Evolutionary conservation across 2,329 filamentous ascomycete genomes (phyloP).

Genomic region (Rhexocercosporidium sp.): DNA sequence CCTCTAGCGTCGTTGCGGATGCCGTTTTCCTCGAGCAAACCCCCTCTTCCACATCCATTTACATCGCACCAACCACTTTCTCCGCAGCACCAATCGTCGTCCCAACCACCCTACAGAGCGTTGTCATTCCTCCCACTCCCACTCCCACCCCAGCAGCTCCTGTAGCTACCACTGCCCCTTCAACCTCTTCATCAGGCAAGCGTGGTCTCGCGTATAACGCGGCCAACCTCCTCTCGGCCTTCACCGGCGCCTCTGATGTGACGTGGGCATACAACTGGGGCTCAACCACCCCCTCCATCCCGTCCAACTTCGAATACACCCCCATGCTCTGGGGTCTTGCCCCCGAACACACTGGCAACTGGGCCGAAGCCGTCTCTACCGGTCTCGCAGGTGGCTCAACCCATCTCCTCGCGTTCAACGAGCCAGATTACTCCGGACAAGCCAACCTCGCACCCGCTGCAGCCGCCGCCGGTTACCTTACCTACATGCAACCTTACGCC

Average conservation of each 20-base stretch:
- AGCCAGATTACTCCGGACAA: conserved; percentile 68
- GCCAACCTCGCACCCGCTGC: conserved; percentile 50
- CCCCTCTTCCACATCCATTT: conserved; percentile 1
- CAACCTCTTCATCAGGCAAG: conserved; percentile 44
- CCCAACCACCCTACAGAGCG: conserved; percentile 8
- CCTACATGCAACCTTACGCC: conserved; percentile 52
- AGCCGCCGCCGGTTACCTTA: conserved; percentile 47
- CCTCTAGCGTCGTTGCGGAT: neutral
- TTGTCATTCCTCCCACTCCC: conserved; percentile 6
- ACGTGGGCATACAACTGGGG: conserved; percentile 76
- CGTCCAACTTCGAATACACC: conserved; percentile 59
- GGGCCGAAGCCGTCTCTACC: conserved; percentile 54
- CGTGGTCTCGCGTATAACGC: conserved; percentile 74
- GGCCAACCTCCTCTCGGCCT: conserved; percentile 55
- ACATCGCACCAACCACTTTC: conserved; percentile 13
- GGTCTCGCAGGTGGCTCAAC: conserved; percentile 60
- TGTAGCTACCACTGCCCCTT: conserved; percentile 8
- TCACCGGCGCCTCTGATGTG: conserved; percentile 51
- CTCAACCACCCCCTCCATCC: conserved; percentile 45
- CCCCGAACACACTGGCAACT: conserved; percentile 52
- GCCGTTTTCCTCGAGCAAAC: conserved; percentile 11
- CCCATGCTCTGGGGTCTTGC: conserved; percentile 69
- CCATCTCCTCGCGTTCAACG: conserved; percentile 72
- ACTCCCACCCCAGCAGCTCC: conserved; percentile 5
- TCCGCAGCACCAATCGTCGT: conserved; percentile 17